phyloP scores from a whole-genome alignment of 1,284 basidiomycete species.

The Cryptococcus jaspeensis region DNA sequence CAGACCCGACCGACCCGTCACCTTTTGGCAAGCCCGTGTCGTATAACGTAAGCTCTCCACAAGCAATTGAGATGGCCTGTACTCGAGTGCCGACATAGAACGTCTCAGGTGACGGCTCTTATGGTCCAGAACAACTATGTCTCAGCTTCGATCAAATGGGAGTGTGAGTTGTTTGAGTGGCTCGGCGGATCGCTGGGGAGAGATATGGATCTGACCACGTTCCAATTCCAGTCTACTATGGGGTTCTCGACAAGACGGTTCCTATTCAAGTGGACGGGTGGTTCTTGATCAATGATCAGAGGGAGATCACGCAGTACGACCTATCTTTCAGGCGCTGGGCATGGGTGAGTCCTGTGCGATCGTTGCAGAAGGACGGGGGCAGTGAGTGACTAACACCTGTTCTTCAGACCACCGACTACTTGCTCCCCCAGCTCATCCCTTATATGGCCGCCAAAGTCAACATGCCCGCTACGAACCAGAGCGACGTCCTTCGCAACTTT shows the following conservation, averaged over 20 bases:
- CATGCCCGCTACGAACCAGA: background rate
- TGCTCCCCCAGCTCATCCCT: conserved; percentile 19
- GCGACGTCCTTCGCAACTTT: conserved; percentile 21
- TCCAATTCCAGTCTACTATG: conserved; percentile 11
- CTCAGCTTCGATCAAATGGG: conserved; percentile 17
- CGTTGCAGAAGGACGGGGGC: no score
- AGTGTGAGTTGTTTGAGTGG: conserved; percentile 18
- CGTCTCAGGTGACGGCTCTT: conserved; percentile 16
- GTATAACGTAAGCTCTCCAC: conserved; percentile 15
- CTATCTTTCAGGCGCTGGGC: conserved; percentile 25
- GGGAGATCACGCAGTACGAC: conserved; percentile 22
- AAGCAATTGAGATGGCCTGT: background rate
- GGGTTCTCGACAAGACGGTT: conserved; percentile 14
- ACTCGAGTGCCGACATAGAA: background rate
- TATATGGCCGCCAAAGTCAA: conserved; percentile 20
- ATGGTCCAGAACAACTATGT: conserved; percentile 19
- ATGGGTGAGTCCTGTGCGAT: conserved; percentile 19
- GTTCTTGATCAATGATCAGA: conserved; percentile 19
- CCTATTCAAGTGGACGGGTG: conserved; percentile 25
- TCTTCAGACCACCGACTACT: no score
- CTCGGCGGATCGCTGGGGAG: background rate
- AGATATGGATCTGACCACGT: background rate
- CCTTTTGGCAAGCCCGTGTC: conserved; percentile 20
- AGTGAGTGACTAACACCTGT: no score
- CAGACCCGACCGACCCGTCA: conserved; percentile 15